Base-by-base conservation (phyloP, 768 basidiomycete species). In the Tricholoma hemisulphureum region DNA sequence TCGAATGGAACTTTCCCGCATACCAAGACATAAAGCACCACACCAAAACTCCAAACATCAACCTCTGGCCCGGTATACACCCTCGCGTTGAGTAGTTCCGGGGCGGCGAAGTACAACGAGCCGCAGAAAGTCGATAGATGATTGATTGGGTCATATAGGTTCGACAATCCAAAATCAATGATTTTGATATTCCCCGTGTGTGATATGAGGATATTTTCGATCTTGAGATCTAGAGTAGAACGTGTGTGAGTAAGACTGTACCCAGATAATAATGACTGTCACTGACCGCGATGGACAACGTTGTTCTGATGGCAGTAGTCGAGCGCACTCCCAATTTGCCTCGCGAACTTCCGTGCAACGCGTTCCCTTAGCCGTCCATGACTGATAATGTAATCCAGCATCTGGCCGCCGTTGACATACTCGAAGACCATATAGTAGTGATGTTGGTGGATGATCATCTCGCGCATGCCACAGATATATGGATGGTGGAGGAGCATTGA, bases 361-460 rank as follows among this genome's bases (percentile, higher is more conserved):
- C 96, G 85, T 74, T 98, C 97, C 46, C 97, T 83, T 58, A 98
- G 82, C 31, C 97, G 83, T 16, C 97, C 97, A 67, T 99, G 97
- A 66, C 91, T 91, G 76, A 99, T 99, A 77, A 99, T 98, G 72
- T 96, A 99, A 82, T 99, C 97, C 63, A 99, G 85, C 93, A 99
- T 95, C 80, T 99, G 97, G 0, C 97, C 97, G 29, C 97, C 97
- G 65, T 95, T 96, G 74, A 98, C 93, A 72, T 97, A 98, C 73
- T 99, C 97, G 71, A 91, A 94, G 9, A 98, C 93, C 94, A 99
- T 98, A 80, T 98, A 99, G 77, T 98, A 98, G 74, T 99, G 95
- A 67, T 99, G 89, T 59, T 93, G 91, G 75, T 98, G 96, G 23
- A 95, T 80, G 69, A 98, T 93, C 90, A 99, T 95, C 77, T 96